These are phyloP conservation scores for Calonectria hawksworthii DNA, from an alignment of 2,329 filamentous ascomycete genomes.

Conservation along the genomic window DNA sequence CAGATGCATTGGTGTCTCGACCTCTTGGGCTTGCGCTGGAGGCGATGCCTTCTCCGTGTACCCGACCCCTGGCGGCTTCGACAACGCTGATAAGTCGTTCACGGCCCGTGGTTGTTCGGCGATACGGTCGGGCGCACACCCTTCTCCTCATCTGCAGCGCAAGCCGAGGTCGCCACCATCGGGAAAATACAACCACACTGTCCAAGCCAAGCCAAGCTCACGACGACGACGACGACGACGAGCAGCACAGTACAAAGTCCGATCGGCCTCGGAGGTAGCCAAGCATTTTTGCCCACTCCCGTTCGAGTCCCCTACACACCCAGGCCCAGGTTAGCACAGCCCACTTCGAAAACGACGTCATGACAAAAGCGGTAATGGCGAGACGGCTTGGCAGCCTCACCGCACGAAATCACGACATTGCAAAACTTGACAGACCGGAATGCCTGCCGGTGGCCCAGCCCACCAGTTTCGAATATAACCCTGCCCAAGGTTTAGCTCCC, in stretches of 20 bases:
- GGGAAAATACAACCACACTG: not conserved
- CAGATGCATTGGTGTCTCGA: not conserved
- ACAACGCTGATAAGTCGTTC: not conserved
- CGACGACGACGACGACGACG: too few relatives aligned
- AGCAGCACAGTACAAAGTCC: not conserved
- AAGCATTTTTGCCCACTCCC: not conserved
- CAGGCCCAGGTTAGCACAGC: not conserved
- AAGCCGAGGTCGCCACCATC: not conserved
- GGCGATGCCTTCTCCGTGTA: not conserved
- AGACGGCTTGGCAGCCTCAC: constrained; percentile 5
- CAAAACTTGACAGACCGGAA: not conserved
- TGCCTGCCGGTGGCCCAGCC: constrained; percentile 1
- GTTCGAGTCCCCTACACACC: not conserved
- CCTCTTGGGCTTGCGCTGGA: too few relatives aligned
- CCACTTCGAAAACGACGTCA: constrained; percentile 2
- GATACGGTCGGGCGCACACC: not conserved
- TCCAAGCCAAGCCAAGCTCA: not conserved
- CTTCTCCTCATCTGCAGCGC: not conserved
- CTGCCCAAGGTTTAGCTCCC: not conserved
- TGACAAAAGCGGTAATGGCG: not conserved
- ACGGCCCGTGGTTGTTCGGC: not conserved
- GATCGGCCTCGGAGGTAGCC: not conserved
- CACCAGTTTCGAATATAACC: not conserved
- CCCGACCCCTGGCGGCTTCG: not conserved
- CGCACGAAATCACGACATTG: not conserved